Evolutionary conservation across 352 stramenopile genomes (phyloP).

Genomic region (Hyaloperonospora brassicae): DNA sequence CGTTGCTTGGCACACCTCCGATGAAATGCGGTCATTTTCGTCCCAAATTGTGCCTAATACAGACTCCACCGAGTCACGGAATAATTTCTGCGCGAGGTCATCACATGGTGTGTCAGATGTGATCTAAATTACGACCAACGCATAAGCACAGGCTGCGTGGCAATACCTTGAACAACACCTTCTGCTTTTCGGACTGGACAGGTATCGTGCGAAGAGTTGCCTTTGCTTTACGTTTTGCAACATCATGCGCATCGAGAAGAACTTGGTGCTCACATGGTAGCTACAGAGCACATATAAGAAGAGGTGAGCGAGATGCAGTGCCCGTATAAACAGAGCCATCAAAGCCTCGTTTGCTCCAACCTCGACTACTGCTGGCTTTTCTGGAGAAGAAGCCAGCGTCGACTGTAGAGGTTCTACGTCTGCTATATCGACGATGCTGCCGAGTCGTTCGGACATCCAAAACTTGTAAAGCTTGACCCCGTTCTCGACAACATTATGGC

Average conservation of each 20-base stretch:
- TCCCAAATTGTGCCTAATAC: conserved; percentile 58
- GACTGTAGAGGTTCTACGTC: conserved; percentile 54
- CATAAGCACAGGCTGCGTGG: background rate
- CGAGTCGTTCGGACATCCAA: conserved; percentile 57
- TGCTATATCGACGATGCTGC: conserved; percentile 60
- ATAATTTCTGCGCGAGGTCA: conserved; percentile 53
- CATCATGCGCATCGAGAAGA: conserved; percentile 39
- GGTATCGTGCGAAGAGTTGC: conserved; percentile 50
- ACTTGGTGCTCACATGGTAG: conserved; percentile 52
- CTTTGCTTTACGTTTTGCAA: conserved; percentile 42
- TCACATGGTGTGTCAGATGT: conserved; percentile 6
- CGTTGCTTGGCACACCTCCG: conserved; percentile 45
- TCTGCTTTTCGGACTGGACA: conserved; percentile 58
- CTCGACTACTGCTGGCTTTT: conserved; percentile 31
- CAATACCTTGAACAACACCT: conserved; percentile 44
- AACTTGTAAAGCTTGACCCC: conserved; percentile 76
- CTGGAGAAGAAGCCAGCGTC: conserved; percentile 22
- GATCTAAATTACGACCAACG: background rate
- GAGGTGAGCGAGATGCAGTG: conserved; percentile 2
- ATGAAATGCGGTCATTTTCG: conserved; percentile 65
- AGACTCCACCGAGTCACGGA: conserved; percentile 64
- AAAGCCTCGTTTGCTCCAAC: conserved; percentile 12
- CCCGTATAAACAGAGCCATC: background rate
- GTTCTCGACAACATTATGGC: conserved; percentile 70
- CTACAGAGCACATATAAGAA: conserved; percentile 22